phyloP scores from a whole-genome alignment of 306 rosid species.

The Ormosia semicastrata region DNA sequence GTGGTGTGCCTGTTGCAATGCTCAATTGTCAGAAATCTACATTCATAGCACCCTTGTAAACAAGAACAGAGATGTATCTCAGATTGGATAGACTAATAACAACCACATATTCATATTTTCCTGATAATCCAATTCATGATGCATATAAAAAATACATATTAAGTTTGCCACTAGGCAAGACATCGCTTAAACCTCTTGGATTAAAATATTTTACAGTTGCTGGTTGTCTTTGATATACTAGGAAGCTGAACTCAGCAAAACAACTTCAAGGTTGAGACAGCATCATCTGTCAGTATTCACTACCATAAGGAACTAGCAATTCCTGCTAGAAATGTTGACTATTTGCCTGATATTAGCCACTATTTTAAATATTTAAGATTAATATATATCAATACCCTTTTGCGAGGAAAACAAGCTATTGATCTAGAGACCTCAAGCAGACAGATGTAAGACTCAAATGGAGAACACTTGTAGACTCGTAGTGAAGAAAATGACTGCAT shows the following conservation, averaged over 20 bases:
- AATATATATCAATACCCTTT: constrained; percentile 5
- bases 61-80: constrained; percentile 4
- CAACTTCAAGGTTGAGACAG: neutral
- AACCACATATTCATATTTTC: constrained; percentile 11
- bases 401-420: constrained; percentile 1
- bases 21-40: constrained; percentile 38
- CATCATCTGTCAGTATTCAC: neutral
- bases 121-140: constrained; percentile 16
- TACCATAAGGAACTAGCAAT: neutral
- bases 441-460: neutral
- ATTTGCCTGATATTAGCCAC: neutral
- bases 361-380: constrained; percentile 11
- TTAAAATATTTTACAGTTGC: neutral
- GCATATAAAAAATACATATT: neutral
- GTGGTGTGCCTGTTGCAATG: constrained; percentile 88
- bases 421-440: constrained; percentile 14
- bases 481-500: constrained; percentile 12
- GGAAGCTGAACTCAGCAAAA: constrained; percentile 23
- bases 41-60: constrained; percentile 12
- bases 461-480: neutral
- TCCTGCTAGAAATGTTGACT: neutral
- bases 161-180: neutral
- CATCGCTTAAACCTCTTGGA: constrained; percentile 12
- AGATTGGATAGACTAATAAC: constrained; percentile 13
- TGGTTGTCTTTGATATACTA: neutral